Evolutionary conservation across 495 filamentous ascomycete genomes (phyloP), one percentile per base, ranked within the genome.

Genomic region (Thozetella sp.): DNA sequence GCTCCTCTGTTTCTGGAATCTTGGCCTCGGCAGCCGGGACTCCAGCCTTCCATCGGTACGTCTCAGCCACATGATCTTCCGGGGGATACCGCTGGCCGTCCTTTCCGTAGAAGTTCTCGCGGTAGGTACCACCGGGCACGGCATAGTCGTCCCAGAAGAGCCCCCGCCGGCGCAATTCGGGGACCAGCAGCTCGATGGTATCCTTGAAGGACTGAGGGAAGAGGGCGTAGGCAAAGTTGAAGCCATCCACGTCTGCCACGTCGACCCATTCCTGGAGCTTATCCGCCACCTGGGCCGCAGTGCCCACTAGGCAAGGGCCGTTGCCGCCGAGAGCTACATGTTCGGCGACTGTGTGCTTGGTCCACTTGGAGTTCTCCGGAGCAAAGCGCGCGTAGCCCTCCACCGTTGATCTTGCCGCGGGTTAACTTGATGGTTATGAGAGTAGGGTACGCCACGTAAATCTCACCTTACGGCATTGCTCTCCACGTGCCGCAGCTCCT

Each of bases 181-280:
- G 86, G 15, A 88, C 61, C 19, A 90, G 67, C 20, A 86, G 64
- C 53, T 88, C 83, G 53, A 85, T 77, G n/a, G 88, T 74, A 58
- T 88, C 86, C 59, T 83, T 76, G 70, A 89, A 90, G 1, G 83
- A 84, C 22, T 82, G 81, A 0, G 86, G 87, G 56, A 81, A 84
- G 25, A 82, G 81, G 0, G 82, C 80, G 67, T 89, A 89, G 23
- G 81, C 70, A 58, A 84, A 74, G 63, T 84, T 85, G 60, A 83
- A 83, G 1, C 78, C 82, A 67, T 84, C 80, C 34, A 81, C 71
- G 51, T 74, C 81, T 3, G 74, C 72, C 25, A 78, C 68, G 6
- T 65, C 63, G 1, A 82, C 68, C 81, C 82, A 84, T 26, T 64
- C 62, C 65, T 82, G 78, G 45, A 84, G 56, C 53, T 77, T 75